phyloP scores from a whole-genome alignment of 148 eudicot species.

The Arctostaphylos glauca region DNA sequence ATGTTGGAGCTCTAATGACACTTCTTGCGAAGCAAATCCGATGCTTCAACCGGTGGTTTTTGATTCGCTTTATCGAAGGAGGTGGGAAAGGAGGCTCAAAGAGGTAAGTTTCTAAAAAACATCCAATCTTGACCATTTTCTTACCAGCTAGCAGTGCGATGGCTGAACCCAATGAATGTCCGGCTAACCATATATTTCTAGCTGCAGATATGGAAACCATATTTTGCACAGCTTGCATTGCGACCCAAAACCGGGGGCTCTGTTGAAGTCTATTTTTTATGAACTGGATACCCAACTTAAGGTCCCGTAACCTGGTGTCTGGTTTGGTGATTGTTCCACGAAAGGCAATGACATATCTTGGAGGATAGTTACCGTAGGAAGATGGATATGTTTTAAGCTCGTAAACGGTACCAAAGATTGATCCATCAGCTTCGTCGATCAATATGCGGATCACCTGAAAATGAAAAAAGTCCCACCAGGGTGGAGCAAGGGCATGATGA shows the following conservation, averaged over 20 bases:
- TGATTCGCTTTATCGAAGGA: slow-evolving; percentile 45
- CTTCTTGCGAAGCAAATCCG: slow-evolving; percentile 48
- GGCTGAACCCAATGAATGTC: slow-evolving; percentile 76
- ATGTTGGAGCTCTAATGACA: slow-evolving; percentile 20
- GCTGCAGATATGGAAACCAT: slow-evolving; percentile 28
- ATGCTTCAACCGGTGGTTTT: slow-evolving; percentile 35
- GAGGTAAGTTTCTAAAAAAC: slow-evolving; percentile 55
- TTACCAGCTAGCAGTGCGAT: slow-evolving; percentile 63
- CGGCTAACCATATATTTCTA: slow-evolving; percentile 56
- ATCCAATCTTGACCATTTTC: slow-evolving; percentile 42
- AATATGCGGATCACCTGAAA: slow-evolving; percentile 42
- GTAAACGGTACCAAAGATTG: slow-evolving; percentile 65
- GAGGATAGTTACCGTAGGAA: slow-evolving; percentile 19
- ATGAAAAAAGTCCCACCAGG: slow-evolving; percentile 72
- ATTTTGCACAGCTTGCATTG: slow-evolving; percentile 29
- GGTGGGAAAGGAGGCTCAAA: slow-evolving; percentile 74
- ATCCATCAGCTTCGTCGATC: slow-evolving; percentile 46
- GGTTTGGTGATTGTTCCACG: slow-evolving; percentile 61
- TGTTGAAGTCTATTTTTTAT: slow-evolving; percentile 38
- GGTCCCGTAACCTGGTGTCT: slow-evolving; percentile 42
- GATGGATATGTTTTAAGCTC: slow-evolving; percentile 33
- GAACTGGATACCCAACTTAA: slow-evolving; percentile 45
- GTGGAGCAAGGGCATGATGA: slow-evolving; percentile 59
- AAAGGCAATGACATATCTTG: slow-evolving; percentile 65
- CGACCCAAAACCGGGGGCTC: slow-evolving; percentile 39